A percentile compares a stretch with the other conserved stretches of the same genome.
These are phyloP conservation scores for Solanum etuberosum DNA, from an alignment of 257 asterid species.

Conservation along the genomic window DNA sequence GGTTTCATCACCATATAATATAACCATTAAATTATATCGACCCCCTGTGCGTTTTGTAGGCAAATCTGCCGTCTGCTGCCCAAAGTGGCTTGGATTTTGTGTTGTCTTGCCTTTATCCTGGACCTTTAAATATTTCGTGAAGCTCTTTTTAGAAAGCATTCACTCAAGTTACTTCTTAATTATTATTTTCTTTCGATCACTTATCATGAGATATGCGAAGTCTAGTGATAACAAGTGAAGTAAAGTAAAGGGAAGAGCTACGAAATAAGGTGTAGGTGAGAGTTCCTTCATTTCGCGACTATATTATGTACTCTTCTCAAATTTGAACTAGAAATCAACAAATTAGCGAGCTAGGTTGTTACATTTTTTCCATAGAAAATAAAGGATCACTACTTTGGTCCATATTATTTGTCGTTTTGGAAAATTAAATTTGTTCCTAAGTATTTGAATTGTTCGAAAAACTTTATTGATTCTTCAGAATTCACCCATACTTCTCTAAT, in stretches of 20 bases:
- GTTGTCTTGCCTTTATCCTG: background rate
- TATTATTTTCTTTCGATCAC: background rate
- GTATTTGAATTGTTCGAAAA: background rate
- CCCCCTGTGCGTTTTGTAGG: background rate
- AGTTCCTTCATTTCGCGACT: background rate
- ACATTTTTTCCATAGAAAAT: background rate
- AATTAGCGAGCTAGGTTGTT: background rate
- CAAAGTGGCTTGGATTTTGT: background rate
- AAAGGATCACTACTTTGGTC: background rate
- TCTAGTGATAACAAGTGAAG: background rate
- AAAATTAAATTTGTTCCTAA: background rate
- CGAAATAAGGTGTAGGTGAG: background rate
- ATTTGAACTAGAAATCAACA: background rate
- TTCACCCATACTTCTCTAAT: background rate
- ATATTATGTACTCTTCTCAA: background rate
- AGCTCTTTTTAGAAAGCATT: background rate
- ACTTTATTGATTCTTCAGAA: background rate
- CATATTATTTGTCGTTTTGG: background rate
- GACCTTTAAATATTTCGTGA: background rate
- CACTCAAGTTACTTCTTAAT: background rate
- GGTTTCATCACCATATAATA: constrained; percentile 2
- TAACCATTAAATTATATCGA: background rate
- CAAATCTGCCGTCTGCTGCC: background rate
- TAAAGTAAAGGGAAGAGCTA: background rate
- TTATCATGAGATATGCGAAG: background rate